These are phyloP conservation scores for Pseudogymnoascus sp. DNA, from an alignment of 2,329 filamentous ascomycete genomes.

Conservation along the genomic window DNA sequence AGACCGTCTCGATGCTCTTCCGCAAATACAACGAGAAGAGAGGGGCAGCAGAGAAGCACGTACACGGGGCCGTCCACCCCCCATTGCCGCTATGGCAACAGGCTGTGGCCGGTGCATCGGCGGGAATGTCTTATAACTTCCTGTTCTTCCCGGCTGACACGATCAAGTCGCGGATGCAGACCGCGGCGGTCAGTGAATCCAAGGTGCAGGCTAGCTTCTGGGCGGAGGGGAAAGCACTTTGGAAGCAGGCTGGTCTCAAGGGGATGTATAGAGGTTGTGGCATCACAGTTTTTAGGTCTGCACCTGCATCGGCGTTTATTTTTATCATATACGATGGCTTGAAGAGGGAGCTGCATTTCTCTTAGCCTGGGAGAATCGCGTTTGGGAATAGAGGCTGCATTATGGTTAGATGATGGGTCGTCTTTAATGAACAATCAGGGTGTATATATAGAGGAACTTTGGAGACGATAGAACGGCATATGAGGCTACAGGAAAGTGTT, in stretches of 20 bases:
- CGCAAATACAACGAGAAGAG: conserved; percentile 45
- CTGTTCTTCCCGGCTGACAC: conserved; percentile 96
- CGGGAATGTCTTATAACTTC: conserved; percentile 93
- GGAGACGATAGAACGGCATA: neutral
- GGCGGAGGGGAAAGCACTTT: conserved; percentile 65
- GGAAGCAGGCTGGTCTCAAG: conserved; percentile 70
- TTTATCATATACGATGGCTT: conserved; percentile 91
- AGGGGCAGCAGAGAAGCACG: neutral
- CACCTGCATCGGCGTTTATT: conserved; percentile 95
- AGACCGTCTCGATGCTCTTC: conserved; percentile 67
- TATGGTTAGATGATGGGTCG: neutral
- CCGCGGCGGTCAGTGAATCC: conserved; percentile 52
- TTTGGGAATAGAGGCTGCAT: conserved; percentile 7
- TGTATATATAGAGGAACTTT: neutral
- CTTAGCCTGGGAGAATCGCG: conserved; percentile 21
- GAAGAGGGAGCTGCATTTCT: conserved; percentile 57
- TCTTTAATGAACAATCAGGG: neutral
- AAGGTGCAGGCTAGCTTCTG: conserved; percentile 56
- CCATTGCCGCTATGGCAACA: conserved; percentile 77
- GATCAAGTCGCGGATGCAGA: conserved; percentile 96
- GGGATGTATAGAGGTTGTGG: conserved; percentile 92
- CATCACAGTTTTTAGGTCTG: conserved; percentile 79
- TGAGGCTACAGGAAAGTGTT: neutral
- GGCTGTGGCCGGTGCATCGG: conserved; percentile 75
- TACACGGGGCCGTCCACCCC: conserved; percentile 24